Evolutionary conservation across 2,329 filamentous ascomycete species (phyloP).

Genomic region (Stachybotrys chlorohalonatus): DNA sequence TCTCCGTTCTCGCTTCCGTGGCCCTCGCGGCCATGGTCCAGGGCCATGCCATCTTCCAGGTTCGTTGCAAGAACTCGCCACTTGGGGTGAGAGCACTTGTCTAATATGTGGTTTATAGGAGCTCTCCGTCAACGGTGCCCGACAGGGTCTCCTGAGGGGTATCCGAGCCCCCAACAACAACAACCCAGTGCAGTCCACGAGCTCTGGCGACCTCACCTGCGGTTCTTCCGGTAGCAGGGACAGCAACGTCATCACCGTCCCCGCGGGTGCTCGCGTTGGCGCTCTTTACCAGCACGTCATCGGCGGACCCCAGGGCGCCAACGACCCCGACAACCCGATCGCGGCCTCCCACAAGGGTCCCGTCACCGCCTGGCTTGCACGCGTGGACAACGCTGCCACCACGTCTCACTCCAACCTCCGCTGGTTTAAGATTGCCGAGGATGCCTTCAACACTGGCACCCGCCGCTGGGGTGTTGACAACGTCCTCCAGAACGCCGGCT

Average conservation of each 20-base stretch:
- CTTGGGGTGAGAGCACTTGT: background rate
- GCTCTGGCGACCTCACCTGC: conserved; percentile 35
- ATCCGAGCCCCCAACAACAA: conserved; percentile 39
- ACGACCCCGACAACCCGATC: conserved; percentile 38
- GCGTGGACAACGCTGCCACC: conserved; percentile 35
- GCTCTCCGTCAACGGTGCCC: conserved; percentile 37
- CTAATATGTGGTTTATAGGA: conserved; percentile 6
- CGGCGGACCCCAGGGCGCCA: conserved; percentile 32
- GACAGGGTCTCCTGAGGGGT: conserved; percentile 39
- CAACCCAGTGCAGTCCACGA: conserved; percentile 39
- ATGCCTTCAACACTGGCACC: conserved; percentile 18
- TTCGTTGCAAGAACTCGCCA: conserved; percentile 8
- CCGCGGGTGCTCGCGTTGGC: conserved; percentile 37
- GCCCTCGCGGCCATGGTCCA: conserved; percentile 18
- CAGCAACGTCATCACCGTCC: conserved; percentile 31
- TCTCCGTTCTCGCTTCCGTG: conserved; percentile 2
- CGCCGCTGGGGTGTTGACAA: conserved; percentile 19
- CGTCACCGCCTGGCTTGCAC: conserved; percentile 37
- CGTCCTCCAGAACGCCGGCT: conserved; percentile 14
- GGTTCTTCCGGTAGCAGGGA: conserved; percentile 29
- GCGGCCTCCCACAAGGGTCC: conserved; percentile 40
- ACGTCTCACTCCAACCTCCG: conserved; percentile 24
- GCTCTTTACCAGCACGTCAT: conserved; percentile 42
- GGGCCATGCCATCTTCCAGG: conserved; percentile 34
- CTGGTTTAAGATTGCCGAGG: conserved; percentile 45